Evolutionary conservation across 1,284 basidiomycete species (phyloP), one percentile per base, ranked within the genome.

Genomic region (Phellopilus nigrolimitatus): DNA sequence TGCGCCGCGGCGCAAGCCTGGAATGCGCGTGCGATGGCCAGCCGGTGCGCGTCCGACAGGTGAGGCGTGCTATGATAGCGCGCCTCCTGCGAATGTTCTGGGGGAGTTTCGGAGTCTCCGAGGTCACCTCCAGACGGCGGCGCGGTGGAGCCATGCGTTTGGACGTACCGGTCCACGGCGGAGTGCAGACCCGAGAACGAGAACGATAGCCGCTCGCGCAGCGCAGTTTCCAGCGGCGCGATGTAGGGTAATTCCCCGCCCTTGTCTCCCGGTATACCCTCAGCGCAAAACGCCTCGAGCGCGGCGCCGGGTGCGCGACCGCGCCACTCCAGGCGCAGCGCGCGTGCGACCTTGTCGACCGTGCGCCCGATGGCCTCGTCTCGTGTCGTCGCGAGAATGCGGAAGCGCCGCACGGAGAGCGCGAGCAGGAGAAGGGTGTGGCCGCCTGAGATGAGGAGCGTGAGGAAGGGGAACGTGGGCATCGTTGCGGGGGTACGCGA

Each of bases 361-460:
- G 81, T 74, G 50, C 81, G 76, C 3, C 89, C 94, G 10, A 95
- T 79, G 49, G 82, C 82, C 60, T 83, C 82, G 62, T 97, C 92
- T 2, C 71, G 64, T 0, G 88, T 90, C 4, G 83, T 84, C 0
- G 88, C 85, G 21, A 97, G 71, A 43, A 90, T 82, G 54, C 72
- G 69, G 66, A 91, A 95, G 0, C 72, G 66, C 3, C 70, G 72
- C 17, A 67, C 64, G 0, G 81, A 81, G 0, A 65, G 72, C 1
- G 85, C 88, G 8, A 95, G 80, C 0, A 97, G 75, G 19, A 97
- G 75, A 40, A 95, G 74, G 0, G 94, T 94, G 64, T 97, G 94
- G 1, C 94, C 94, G 17, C 95, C 95, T 0, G 91, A 93, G 44
- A 95, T 75, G 21, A 97, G 76, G 9, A 97, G 74, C 0, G 88